Percentiles rank a stretch among this genome's conserved stretches.
These are phyloP conservation scores for Eragrostis curvula DNA, from an alignment of 176 grass and related monocot species.

Conservation along the genomic window DNA sequence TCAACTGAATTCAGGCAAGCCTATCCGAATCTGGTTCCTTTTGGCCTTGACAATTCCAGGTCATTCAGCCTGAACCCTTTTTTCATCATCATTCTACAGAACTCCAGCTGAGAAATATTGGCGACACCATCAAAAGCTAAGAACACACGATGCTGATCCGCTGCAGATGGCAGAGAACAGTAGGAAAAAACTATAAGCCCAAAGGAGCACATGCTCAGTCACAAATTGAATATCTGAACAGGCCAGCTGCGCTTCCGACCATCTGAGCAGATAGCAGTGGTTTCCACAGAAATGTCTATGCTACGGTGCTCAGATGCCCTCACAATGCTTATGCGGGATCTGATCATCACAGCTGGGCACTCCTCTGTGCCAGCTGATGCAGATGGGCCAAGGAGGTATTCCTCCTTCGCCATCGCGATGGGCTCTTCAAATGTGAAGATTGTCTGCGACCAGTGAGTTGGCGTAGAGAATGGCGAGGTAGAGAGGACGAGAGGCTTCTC, in stretches of 20 bases:
- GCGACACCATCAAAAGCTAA: background rate
- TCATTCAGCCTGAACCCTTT: background rate
- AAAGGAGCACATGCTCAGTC: constrained; percentile 7
- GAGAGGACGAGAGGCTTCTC: constrained; percentile 71
- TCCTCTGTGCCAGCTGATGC: constrained; percentile 60
- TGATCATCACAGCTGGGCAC: constrained; percentile 53
- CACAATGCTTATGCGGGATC: constrained; percentile 75
- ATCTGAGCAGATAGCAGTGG: constrained; percentile 52
- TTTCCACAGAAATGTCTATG: constrained; percentile 82
- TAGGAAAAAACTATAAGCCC: background rate
- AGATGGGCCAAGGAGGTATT: constrained; percentile 21
- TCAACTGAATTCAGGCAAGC: background rate
- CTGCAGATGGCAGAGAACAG: background rate
- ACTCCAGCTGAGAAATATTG: background rate
- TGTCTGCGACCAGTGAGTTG: constrained; percentile 92
- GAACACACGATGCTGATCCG: background rate
- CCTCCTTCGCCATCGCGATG: constrained; percentile 53
- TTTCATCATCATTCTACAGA: background rate
- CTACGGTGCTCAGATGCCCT: constrained; percentile 75
- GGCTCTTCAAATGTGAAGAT: constrained; percentile 88
- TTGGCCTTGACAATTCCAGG: background rate
- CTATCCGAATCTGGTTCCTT: background rate
- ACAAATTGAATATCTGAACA: constrained; percentile 90
- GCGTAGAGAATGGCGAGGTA: constrained; percentile 77
- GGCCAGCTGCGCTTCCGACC: constrained; percentile 63